These are phyloP conservation scores for Quercus suber DNA, from an alignment of 306 rosid genomes.

Conservation along the genomic window DNA sequence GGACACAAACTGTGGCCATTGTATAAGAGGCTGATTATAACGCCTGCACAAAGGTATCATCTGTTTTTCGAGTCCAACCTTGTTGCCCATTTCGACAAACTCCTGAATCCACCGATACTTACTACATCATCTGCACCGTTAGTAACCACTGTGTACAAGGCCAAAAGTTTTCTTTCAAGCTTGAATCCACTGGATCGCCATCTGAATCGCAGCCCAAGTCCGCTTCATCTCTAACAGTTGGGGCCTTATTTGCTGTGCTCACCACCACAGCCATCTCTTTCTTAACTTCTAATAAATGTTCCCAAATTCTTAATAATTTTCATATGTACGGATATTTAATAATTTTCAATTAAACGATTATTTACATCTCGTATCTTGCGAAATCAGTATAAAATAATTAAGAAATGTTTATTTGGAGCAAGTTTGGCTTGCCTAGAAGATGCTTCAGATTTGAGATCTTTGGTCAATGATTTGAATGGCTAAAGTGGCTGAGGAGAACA, in stretches of 20 bases:
- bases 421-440: too few relatives aligned
- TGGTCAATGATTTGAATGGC: too few relatives aligned
- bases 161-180: conserved; percentile 23
- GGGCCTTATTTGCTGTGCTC: conserved; percentile 8
- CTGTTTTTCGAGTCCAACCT: too few relatives aligned
- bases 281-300: not conserved
- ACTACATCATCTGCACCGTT: not conserved
- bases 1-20: not conserved
- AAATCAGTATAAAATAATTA: too few relatives aligned
- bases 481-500: too few relatives aligned
- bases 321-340: too few relatives aligned
- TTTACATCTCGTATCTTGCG: too few relatives aligned
- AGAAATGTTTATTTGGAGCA: too few relatives aligned
- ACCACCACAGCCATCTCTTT: not conserved
- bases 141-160: conserved; percentile 23
- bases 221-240: conserved; percentile 3
- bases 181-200: not conserved
- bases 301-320: too few relatives aligned
- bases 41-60: not conserved
- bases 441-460: too few relatives aligned
- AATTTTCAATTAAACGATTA: too few relatives aligned
- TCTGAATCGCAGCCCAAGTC: not conserved
- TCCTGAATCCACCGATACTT: not conserved
- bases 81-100: too few relatives aligned
- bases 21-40: conserved; percentile 20